Percentiles rank a stretch among this genome's conserved stretches.
phyloP scores from a whole-genome alignment of 2,329 filamentous ascomycete genomes.

The Clonostachys rhizophaga region DNA sequence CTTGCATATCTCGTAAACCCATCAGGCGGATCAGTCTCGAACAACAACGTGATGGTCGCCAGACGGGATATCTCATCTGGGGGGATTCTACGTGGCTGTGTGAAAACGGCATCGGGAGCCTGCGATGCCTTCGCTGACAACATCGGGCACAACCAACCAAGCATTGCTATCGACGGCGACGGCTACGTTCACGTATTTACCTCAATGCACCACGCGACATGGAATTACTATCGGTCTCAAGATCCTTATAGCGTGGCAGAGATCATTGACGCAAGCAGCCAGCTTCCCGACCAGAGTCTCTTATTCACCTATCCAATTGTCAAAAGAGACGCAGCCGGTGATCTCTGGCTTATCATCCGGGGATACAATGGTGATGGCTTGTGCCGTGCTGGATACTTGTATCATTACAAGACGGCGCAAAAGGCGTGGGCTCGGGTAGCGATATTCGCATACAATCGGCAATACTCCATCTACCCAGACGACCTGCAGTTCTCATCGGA shows the following conservation, averaged over 20 bases:
- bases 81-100: conserved; percentile 11
- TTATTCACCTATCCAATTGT: conserved; percentile 9
- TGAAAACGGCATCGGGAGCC: conserved; percentile 8
- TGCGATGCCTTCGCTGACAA: conserved; percentile 13
- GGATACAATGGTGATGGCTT: conserved; percentile 4
- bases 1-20: conserved; percentile 15
- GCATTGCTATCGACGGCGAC: conserved; percentile 11
- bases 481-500: conserved; percentile 16
- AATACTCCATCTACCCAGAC: conserved; percentile 15
- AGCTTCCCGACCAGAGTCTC: conserved; percentile 12
- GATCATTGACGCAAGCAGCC: conserved; percentile 8
- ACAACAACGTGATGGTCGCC: conserved; percentile 16
- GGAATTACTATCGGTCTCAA: conserved; percentile 14
- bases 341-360: conserved; percentile 10
- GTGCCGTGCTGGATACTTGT: conserved; percentile 8
- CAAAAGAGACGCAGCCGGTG: conserved; percentile 7
- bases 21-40: conserved; percentile 7
- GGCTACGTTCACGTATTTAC: conserved; percentile 17
- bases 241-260: conserved; percentile 9
- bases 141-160: conserved; percentile 13
- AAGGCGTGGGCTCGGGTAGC: conserved; percentile 7
- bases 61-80: conserved; percentile 9
- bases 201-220: conserved; percentile 16
- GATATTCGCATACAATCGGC: conserved; percentile 10
- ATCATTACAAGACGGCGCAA: conserved; percentile 6